Evolutionary conservation across 768 basidiomycete genomes (phyloP), one percentile per base, ranked within the genome.

Genomic region (Atractiella rhizophila): DNA sequence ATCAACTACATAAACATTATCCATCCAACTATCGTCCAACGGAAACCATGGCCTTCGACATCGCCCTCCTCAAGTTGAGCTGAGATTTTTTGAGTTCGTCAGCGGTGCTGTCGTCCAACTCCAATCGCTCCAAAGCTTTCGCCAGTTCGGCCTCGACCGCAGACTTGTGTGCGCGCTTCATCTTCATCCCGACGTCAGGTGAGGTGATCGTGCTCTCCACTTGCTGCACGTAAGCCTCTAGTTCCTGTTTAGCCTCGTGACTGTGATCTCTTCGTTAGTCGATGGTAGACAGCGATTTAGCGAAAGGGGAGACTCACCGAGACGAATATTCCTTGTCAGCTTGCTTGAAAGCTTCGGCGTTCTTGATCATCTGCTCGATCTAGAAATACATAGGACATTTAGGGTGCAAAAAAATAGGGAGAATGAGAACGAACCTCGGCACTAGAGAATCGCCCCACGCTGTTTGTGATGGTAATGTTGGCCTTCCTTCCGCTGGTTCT

Each of bases 281-380:
- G n/a, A n/a, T n/a, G n/a, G n/a, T n/a, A n/a, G n/a, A n/a, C n/a
- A n/a, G n/a, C n/a, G n/a, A n/a, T n/a, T n/a, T n/a, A n/a, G n/a
- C n/a, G n/a, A n/a, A n/a, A n/a, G n/a, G n/a, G n/a, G n/a, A n/a
- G n/a, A n/a, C n/a, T n/a, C n/a, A n/a, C n/a, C n/a, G n/a, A n/a
- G n/a, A n/a, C 48, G 82, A 80, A 71, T 88, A 96, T 60, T 96
- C 91, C 67, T 85, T 91, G 59, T 63, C 62, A 21, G 77, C 81
- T 59, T 73, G 71, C 68, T 85, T 86, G 72, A 71, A 91, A 62
- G 85, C 81, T 62, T 96, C 88, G 40, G 91, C 82, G 57, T 96
- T 88, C 69, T 86, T 85, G 68, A 96, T 91, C 91, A 96, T 96
- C 65, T 96, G 86, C 57, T 94, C 86, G 49, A 98, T 98, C 69